Base-by-base conservation (phyloP, 2,329 filamentous ascomycete genomes). In the Pseudofabraea citricarpa region DNA sequence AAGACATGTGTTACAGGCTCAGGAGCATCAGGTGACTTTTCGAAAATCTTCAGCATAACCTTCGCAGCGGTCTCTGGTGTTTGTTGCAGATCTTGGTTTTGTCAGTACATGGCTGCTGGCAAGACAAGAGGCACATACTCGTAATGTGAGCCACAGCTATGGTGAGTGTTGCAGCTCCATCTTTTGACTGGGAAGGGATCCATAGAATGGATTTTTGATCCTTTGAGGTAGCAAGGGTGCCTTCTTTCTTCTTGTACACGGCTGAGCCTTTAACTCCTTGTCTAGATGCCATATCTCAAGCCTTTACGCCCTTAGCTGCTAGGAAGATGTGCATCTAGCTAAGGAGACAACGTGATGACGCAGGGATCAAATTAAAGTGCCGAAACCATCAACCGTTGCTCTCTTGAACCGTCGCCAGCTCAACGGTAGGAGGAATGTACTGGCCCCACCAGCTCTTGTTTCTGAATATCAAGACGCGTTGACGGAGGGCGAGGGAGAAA, bases 211-310 rank as follows among this genome's bases (percentile, higher is more conserved):
- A 81, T 58, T 78, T 79, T 57, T 80, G 75, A 64, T 95, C 88
- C 44, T 76, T 70, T 13, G 86, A 81, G 55, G 97, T 73, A 20
- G 81, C 79, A 58, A 98, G 71, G 48, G 79, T 79, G 62, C 93
- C 93, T 72, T 97, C 87, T 67, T 95, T 93, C 73, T 97, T 98
- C 70, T 96, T 97, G 75, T 93, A 97, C 46, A 83, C 73, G 41
- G 85, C 83, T 50, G 77, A 79, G 47, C 83, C 87, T 43, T 52
- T 56, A 27, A 58, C 44, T 35, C 45, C 32, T 13, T 72, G 76
- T 41, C 79, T 80, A 49, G 74, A 64, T 21, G 75, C 68, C 80
- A 84, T 83, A 36, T 36, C 38, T 36, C 8, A 20, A 19, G 19
- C 24, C 36, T 10, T n/a, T 23, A 22, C 19, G 15, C n/a, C n/a